Percentiles rank a stretch among this genome's conserved stretches.
phyloP scores from a whole-genome alignment of 2,329 filamentous ascomycete genomes.

The Apiospora kogelbergensis region DNA sequence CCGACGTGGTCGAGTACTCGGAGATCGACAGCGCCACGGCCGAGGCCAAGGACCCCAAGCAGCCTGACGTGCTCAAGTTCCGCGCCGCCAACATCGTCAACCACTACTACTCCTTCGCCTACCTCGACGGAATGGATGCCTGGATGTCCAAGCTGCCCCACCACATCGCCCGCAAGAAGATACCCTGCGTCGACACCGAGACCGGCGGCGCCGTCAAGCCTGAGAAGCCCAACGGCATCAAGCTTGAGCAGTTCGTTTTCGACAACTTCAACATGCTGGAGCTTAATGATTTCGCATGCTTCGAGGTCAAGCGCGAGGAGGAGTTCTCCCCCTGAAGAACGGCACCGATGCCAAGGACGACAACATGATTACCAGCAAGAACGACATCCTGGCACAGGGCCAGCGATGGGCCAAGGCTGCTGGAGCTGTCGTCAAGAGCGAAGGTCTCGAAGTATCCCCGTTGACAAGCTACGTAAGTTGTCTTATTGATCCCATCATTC shows the following conservation, averaged over 20 bases:
- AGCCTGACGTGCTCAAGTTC: conserved; percentile 85
- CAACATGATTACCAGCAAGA: conserved; percentile 88
- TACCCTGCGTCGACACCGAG: conserved; percentile 76
- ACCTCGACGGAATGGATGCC: conserved; percentile 85
- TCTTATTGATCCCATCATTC: not conserved
- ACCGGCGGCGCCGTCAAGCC: conserved; percentile 84
- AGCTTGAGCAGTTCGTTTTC: conserved; percentile 98
- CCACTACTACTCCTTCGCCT: conserved; percentile 97
- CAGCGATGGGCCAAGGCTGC: conserved; percentile 80
- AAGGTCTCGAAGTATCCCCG: conserved; percentile 87
- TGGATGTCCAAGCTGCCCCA: conserved; percentile 88
- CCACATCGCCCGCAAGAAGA: conserved; percentile 98
- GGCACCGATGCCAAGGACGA: conserved; percentile 59
- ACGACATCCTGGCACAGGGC: conserved; percentile 87
- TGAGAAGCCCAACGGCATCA: conserved; percentile 94
- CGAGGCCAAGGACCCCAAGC: conserved; percentile 81
- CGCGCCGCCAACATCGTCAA: conserved; percentile 99
- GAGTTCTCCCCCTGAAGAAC: conserved; percentile 98
- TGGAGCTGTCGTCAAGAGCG: conserved; percentile 70
- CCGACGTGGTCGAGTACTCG: conserved; percentile 97
- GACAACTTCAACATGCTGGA: conserved; percentile 92
- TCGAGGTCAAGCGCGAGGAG: conserved; percentile 95
- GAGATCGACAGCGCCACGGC: conserved; percentile 91
- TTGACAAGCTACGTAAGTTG: conserved; percentile 90
- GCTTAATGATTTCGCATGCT: conserved; percentile 87